Evolutionary conservation across 805 yeast genomes (phyloP), one percentile per base, ranked within the genome.

Genomic region (Vanderwaltozyma verrucispora): DNA sequence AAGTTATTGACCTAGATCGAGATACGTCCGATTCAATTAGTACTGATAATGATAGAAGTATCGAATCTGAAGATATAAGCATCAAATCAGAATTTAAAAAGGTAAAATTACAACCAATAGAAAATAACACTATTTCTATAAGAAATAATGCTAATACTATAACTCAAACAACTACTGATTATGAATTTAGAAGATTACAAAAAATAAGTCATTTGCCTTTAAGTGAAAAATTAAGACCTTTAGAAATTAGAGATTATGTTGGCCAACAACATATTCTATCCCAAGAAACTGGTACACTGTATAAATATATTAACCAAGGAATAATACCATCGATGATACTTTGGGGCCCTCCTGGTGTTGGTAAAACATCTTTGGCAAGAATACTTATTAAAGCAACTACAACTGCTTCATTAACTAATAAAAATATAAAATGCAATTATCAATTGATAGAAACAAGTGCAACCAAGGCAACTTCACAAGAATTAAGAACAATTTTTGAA

Each of bases 341-440:
- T 5, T 82, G 92, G 83, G 99, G 99, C 0, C 95, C 95, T 1
- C 94, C 96, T 2, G 98, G 98, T 0, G 88, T 86, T 3, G 89
- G 68, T 0, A 92, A 92, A 54, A 92, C 98, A 0, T 80, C 96
- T 0, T 54, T 92, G 20, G 92, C 94, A 0, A 58, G 81, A n/a
- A 53, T 71, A 15, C 45, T 68, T 7, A 49, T 67, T 4, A 47
- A 51, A 23, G 46, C 51, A 0, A 57, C 63, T 7, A 44, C 43
- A 9, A 28, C 35, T 9, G 30, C 28, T 7, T 21, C 23, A 6
- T 7, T 21, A 21, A 13, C n/a, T 14, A 24, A 9, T 8, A 5
- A 24, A 13, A 9, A 24, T 9, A 20, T 10, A 17, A 17, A 21
- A 12, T 27, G 21, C 5, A 35, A 23, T 7, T 63, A 63, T 23